A percentile compares a stretch with the other conserved stretches of the same genome.
phyloP scores from a whole-genome alignment of 768 basidiomycete species.

The Leucocoprinus sp. region DNA sequence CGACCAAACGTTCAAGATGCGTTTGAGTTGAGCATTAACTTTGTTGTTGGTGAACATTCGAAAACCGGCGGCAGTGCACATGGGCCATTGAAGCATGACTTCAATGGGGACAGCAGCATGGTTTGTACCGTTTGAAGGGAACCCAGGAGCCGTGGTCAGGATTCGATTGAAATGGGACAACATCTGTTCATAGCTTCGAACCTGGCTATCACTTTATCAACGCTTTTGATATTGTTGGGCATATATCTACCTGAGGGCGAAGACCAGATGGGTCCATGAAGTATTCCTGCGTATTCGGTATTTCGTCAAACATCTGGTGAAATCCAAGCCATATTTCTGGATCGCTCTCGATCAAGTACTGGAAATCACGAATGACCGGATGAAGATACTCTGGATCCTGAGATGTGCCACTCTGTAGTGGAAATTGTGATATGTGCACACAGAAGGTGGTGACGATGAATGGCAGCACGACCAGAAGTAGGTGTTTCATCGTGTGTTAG shows the following conservation, averaged over 20 bases:
- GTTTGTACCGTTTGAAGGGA: not conserved
- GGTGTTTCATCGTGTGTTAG: no score
- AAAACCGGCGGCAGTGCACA: slow-evolving; percentile 15
- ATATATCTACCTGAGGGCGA: slow-evolving; percentile 11
- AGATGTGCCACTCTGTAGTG: no score
- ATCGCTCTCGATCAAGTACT: slow-evolving; percentile 21
- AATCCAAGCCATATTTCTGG: slow-evolving; percentile 23
- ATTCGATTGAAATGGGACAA: not conserved
- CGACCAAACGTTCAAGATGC: slow-evolving; percentile 41
- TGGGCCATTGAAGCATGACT: slow-evolving; percentile 11
- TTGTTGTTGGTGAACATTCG: slow-evolving; percentile 14
- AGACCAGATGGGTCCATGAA: slow-evolving; percentile 12
- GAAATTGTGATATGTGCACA: no score
- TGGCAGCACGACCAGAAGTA: no score
- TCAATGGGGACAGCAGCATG: slow-evolving; percentile 8
- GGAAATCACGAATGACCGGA: slow-evolving; percentile 21
- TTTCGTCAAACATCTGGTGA: slow-evolving; percentile 25
- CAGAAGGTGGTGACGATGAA: no score
- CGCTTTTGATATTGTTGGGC: not conserved
- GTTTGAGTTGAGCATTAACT: slow-evolving; percentile 15
- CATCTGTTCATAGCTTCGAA: slow-evolving; percentile 7
- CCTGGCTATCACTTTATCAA: not conserved
- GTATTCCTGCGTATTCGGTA: slow-evolving; percentile 9
- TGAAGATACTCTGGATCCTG: slow-evolving; percentile 2
- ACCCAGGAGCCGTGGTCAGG: slow-evolving; percentile 2